phyloP scores from a whole-genome alignment of 2,329 filamentous ascomycete species.

The Bipolaris sorokiniana region DNA sequence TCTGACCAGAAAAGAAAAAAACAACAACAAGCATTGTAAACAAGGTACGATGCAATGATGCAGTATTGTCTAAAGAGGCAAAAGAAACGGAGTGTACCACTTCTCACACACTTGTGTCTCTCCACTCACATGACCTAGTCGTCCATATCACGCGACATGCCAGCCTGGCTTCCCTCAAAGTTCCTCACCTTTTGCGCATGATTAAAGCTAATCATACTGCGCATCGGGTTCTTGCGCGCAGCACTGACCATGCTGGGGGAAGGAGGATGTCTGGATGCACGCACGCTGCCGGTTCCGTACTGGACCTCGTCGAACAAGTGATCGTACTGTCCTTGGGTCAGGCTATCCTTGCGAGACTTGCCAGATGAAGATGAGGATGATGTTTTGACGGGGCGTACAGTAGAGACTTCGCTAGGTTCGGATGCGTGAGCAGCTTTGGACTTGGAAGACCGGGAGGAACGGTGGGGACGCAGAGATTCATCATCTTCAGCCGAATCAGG shows the following conservation, averaged over 20 bases:
- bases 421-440: slow-evolving; percentile 30
- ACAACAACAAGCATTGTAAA: background rate
- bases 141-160: background rate
- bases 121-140: background rate
- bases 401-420: slow-evolving; percentile 46
- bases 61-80: background rate
- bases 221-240: slow-evolving; percentile 41
- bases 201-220: slow-evolving; percentile 45
- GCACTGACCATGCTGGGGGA: slow-evolving; percentile 49
- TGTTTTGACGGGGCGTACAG: slow-evolving; percentile 38
- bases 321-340: slow-evolving; percentile 38
- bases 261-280: slow-evolving; percentile 39
- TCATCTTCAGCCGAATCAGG: slow-evolving; percentile 28
- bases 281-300: slow-evolving; percentile 42
- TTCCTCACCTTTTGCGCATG: slow-evolving; percentile 41
- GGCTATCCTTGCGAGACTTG: slow-evolving; percentile 39
- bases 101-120: background rate
- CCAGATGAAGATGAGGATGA: slow-evolving; percentile 10
- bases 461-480: slow-evolving; percentile 21
- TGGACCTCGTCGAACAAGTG: slow-evolving; percentile 35
- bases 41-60: slow-evolving; percentile 1
- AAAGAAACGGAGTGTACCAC: background rate
- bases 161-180: slow-evolving; percentile 29
- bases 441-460: slow-evolving; percentile 25
- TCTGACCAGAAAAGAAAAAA: background rate